phyloP scores from a whole-genome alignment of 345 rosid genomes.

The Hibiscus mutabilis region DNA sequence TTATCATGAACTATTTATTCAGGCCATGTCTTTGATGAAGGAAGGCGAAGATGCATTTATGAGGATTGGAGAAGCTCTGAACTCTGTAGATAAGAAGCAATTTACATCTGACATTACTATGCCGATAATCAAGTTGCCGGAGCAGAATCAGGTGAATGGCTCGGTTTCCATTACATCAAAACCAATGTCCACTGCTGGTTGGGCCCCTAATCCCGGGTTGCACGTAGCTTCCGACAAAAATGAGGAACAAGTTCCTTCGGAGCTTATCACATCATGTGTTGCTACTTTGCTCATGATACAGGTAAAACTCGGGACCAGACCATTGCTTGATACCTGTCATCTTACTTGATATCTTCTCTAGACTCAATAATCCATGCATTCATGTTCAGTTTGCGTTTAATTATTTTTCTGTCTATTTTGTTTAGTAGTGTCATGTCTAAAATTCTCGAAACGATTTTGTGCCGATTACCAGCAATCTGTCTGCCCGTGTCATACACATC shows the following conservation, averaged over 20 bases:
- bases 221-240: constrained; percentile 31
- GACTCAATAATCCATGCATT: background rate
- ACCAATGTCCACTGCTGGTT: constrained; percentile 15
- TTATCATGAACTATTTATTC: constrained; percentile 17
- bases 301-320: constrained; percentile 27
- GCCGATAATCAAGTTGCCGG: constrained; percentile 28
- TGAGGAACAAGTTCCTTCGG: constrained; percentile 55
- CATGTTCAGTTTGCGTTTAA: too few species aligned
- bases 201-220: constrained; percentile 21
- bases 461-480: background rate
- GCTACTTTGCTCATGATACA: constrained; percentile 85
- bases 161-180: constrained; percentile 29
- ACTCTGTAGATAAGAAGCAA: constrained; percentile 42
- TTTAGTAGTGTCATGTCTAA: background rate
- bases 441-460: background rate
- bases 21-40: constrained; percentile 67
- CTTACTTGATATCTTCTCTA: background rate
- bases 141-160: constrained; percentile 41
- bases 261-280: constrained; percentile 81
- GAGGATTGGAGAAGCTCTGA: constrained; percentile 63
- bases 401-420: background rate
- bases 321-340: background rate
- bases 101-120: constrained; percentile 29
- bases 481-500: too few species aligned
- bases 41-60: constrained; percentile 70